Percentiles rank a stretch among this genome's conserved stretches.
Conservation (phyloP, 2,329 filamentous ascomycete genomes). For the Aureobasidium sp. region DNA sequence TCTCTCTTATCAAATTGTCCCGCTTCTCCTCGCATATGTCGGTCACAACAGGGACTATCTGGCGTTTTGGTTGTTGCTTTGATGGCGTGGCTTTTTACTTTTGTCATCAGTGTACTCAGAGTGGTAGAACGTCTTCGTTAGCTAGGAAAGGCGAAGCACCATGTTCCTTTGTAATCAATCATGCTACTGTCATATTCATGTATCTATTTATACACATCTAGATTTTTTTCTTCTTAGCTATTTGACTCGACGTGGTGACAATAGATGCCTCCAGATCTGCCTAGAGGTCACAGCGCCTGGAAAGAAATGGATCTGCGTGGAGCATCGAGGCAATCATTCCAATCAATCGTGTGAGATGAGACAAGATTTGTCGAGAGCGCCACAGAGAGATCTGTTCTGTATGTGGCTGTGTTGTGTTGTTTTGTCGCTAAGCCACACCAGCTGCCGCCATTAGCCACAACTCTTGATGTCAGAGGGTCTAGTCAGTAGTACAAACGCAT, state of each 20-base stretch:
- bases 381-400: background rate
- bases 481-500: background rate
- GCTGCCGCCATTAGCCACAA: background rate
- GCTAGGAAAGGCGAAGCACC: background rate
- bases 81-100: slow-evolving; percentile 84
- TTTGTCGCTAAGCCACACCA: background rate
- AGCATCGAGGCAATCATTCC: background rate
- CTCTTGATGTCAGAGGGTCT: background rate
- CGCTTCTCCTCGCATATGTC: slow-evolving; percentile 45
- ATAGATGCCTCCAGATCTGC: background rate
- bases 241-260: background rate
- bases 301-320: background rate
- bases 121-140: slow-evolving; percentile 31
- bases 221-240: background rate
- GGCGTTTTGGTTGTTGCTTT: slow-evolving; percentile 74
- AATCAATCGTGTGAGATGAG: too few relatives aligned
- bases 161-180: slow-evolving; percentile 12
- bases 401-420: background rate
- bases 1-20: slow-evolving; percentile 29
- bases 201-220: slow-evolving; percentile 11
- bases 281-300: background rate
- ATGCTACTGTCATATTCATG: background rate
- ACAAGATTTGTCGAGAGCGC: background rate
- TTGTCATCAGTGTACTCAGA: slow-evolving; percentile 61
- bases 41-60: slow-evolving; percentile 63